A percentile compares a stretch with the other conserved stretches of the same genome.
These are phyloP conservation scores for Auriscalpium vulgare DNA, from an alignment of 768 basidiomycete species.

Conservation along the genomic window DNA sequence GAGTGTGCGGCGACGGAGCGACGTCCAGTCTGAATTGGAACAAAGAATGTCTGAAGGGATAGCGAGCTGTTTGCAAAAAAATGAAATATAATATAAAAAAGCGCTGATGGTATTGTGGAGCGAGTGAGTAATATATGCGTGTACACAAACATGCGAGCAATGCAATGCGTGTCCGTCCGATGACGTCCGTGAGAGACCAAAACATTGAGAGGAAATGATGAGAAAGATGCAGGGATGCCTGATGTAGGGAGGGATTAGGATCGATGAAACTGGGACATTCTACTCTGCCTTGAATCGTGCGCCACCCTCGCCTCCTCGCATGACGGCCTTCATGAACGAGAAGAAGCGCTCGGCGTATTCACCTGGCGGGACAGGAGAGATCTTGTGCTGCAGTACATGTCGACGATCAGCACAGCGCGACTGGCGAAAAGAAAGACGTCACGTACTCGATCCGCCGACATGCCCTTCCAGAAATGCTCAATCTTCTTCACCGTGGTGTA, in stretches of 20 bases:
- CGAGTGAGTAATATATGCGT: too few species aligned
- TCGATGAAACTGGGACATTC: too few species aligned
- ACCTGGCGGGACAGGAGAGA: constrained; percentile 82
- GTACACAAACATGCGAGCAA: too few species aligned
- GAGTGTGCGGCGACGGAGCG: too few species aligned
- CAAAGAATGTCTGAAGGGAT: not conserved
- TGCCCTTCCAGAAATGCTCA: constrained; percentile 90
- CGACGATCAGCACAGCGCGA: not conserved
- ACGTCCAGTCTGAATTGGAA: too few species aligned
- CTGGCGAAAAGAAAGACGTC: constrained; percentile 1
- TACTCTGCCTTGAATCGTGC: constrained; percentile 40
- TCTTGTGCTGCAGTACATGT: constrained; percentile 62
- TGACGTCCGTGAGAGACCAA: too few species aligned
- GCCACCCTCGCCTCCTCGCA: constrained; percentile 72
- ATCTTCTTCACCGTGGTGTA: constrained; percentile 69
- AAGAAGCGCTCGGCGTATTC: constrained; percentile 91
- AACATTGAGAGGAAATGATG: too few species aligned
- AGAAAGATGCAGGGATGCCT: too few species aligned
- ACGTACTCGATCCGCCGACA: constrained; percentile 80
- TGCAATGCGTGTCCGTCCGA: too few species aligned
- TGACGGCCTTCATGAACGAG: constrained; percentile 74
- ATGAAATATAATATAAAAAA: too few species aligned
- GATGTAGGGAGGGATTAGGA: too few species aligned
- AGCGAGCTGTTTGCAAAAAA: constrained; percentile 7
- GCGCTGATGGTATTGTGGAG: too few species aligned